phyloP scores from a whole-genome alignment of 1,284 basidiomycete genomes.

The Pisolithus thermaeus region DNA sequence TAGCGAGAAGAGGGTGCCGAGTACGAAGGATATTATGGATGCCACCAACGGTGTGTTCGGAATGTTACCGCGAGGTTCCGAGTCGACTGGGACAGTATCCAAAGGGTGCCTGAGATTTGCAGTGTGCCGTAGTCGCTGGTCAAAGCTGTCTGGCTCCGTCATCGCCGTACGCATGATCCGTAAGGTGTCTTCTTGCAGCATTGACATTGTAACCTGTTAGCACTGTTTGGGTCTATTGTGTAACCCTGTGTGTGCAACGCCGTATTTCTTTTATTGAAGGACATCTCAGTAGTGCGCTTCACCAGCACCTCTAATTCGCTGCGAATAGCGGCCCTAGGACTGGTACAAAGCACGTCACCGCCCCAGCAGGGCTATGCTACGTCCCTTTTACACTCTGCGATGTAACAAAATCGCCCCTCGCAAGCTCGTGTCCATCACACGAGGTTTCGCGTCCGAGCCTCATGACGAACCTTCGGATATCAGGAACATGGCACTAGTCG shows the following conservation, averaged over 20 bases:
- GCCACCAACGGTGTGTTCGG: constrained; percentile 81
- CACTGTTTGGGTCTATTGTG: constrained; percentile 16
- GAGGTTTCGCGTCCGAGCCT: constrained; percentile 16
- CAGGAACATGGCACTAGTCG: constrained; percentile 78
- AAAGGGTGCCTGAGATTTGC: constrained; percentile 38
- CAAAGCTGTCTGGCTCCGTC: constrained; percentile 24
- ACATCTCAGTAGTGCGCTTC: not conserved
- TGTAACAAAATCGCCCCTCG: constrained; percentile 9
- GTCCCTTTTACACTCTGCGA: constrained; percentile 7
- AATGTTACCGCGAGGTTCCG: constrained; percentile 51
- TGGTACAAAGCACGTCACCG: not conserved
- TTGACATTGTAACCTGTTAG: not conserved
- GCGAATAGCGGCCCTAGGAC: not conserved
- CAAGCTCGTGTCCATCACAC: constrained; percentile 4
- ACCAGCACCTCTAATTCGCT: not conserved
- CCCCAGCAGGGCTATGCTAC: constrained; percentile 14
- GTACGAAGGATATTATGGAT: constrained; percentile 67
- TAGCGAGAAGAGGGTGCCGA: constrained; percentile 59
- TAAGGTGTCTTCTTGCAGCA: not conserved
- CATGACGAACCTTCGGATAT: constrained; percentile 33
- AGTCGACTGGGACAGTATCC: constrained; percentile 45
- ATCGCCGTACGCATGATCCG: not conserved
- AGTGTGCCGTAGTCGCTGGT: constrained; percentile 43
- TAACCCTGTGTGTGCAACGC: too few relatives aligned
- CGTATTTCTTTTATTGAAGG: too few relatives aligned